Evolutionary conservation across 2,329 filamentous ascomycete species (phyloP).

Genomic region (Ciborinia camelliae): DNA sequence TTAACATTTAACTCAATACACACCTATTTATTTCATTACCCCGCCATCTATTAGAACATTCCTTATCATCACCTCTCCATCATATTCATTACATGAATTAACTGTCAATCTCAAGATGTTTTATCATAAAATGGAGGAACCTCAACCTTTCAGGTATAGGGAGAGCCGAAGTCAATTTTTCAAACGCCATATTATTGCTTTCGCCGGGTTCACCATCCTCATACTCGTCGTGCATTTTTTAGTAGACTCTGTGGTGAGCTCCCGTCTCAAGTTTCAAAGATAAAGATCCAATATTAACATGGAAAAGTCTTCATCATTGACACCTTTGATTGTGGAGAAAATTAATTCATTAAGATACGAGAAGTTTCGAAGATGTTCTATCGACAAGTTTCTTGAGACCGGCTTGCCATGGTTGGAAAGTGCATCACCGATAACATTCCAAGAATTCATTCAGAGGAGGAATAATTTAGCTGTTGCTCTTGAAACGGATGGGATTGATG

Average conservation of each 20-base stretch:
- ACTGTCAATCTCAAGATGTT: not conserved
- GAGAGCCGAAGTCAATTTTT: not conserved
- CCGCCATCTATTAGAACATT: not conserved
- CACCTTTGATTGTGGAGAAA: not conserved
- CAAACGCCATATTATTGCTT: not conserved
- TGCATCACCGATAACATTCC: not conserved
- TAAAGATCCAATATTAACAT: not conserved
- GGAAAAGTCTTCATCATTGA: not conserved
- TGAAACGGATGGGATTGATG: constrained; percentile 49
- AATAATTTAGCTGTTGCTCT: constrained; percentile 56
- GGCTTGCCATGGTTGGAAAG: constrained; percentile 1
- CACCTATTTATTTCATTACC: constrained; percentile 5
- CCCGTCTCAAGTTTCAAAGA: not conserved
- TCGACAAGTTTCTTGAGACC: not conserved
- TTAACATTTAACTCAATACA: not conserved
- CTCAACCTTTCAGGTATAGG: not conserved
- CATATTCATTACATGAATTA: not conserved
- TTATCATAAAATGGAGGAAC: not conserved
- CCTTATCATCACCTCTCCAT: not conserved
- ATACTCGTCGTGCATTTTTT: not conserved
- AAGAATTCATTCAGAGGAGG: constrained; percentile 44
- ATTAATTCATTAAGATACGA: not conserved
- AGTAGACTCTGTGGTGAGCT: not conserved
- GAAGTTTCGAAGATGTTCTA: not conserved
- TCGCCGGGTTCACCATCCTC: not conserved